Evolutionary conservation across 2,329 filamentous ascomycete genomes (phyloP).

Genomic region (Pseudogymnoascus sp.): DNA sequence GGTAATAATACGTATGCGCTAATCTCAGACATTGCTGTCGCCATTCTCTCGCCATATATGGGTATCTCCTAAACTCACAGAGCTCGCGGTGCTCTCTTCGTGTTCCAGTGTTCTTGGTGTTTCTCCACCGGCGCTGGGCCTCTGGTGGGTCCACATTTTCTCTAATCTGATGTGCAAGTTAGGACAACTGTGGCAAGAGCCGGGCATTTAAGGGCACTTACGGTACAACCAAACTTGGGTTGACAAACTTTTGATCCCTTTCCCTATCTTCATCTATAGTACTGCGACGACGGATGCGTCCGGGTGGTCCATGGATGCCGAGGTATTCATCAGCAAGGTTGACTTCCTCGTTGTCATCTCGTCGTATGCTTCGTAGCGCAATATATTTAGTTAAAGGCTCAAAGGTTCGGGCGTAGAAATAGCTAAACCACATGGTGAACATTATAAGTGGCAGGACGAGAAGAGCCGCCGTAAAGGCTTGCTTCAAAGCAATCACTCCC

Average conservation of each 20-base stretch:
- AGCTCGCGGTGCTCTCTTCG: conserved; percentile 36
- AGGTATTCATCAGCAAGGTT: conserved; percentile 37
- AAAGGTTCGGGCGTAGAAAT: conserved; percentile 73
- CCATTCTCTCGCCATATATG: conserved; percentile 41
- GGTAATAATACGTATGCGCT: neutral
- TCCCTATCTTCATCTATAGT: conserved; percentile 69
- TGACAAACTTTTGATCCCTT: conserved; percentile 63
- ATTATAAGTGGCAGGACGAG: conserved; percentile 70
- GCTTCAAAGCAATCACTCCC: conserved; percentile 69
- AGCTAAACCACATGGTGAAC: conserved; percentile 81
- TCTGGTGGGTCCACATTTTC: conserved; percentile 55
- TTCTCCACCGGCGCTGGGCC: neutral
- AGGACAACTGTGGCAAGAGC: conserved; percentile 17
- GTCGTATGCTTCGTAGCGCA: conserved; percentile 75
- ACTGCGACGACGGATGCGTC: conserved; percentile 32
- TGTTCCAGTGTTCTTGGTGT: neutral
- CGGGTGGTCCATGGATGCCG: conserved; percentile 21
- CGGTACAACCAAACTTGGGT: conserved; percentile 64
- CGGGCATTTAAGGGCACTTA: conserved; percentile 37
- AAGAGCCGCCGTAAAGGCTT: conserved; percentile 65
- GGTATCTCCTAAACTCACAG: conserved; percentile 43
- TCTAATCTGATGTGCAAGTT: conserved; percentile 44
- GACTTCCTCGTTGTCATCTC: conserved; percentile 45
- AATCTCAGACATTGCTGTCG: conserved; percentile 27
- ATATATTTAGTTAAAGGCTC: conserved; percentile 89